These are phyloP conservation scores for Dianthus caryophyllus DNA, from an alignment of 148 eudicot genomes.

Conservation along the genomic window DNA sequence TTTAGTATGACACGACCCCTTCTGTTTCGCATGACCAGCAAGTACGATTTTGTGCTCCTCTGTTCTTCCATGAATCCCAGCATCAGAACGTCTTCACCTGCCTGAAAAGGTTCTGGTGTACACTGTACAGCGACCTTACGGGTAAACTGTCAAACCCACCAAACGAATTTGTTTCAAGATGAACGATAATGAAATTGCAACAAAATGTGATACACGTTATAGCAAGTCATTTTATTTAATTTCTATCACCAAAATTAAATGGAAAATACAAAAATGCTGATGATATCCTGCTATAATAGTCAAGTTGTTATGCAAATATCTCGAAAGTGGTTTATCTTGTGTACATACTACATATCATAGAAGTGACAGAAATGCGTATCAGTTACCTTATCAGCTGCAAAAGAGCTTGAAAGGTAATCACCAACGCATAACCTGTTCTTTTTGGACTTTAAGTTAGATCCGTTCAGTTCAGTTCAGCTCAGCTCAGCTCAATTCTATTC, in stretches of 20 bases:
- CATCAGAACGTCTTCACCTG: neutral
- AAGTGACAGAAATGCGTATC: conserved; percentile 1
- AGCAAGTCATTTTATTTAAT: neutral
- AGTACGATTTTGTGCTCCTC: neutral
- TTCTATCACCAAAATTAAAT: no score
- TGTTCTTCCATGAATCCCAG: neutral
- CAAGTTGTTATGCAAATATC: neutral
- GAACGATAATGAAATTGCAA: neutral
- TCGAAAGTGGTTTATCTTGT: neutral
- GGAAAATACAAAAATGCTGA: neutral
- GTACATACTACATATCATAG: neutral
- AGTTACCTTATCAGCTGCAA: neutral
- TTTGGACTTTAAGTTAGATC: no score
- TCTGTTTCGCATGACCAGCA: no score
- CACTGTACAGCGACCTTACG: no score
- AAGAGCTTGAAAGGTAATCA: neutral
- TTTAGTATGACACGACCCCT: conserved; percentile 3
- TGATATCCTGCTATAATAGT: neutral
- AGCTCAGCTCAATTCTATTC: no score
- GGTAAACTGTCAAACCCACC: no score
- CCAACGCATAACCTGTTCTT: no score
- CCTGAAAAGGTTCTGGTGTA: no score
- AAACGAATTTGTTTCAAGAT: neutral
- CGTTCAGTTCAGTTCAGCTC: no score
- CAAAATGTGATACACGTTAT: neutral